Conservation (phyloP, 1,284 basidiomycete genomes). For the Moesziomyces aphidis region DNA sequence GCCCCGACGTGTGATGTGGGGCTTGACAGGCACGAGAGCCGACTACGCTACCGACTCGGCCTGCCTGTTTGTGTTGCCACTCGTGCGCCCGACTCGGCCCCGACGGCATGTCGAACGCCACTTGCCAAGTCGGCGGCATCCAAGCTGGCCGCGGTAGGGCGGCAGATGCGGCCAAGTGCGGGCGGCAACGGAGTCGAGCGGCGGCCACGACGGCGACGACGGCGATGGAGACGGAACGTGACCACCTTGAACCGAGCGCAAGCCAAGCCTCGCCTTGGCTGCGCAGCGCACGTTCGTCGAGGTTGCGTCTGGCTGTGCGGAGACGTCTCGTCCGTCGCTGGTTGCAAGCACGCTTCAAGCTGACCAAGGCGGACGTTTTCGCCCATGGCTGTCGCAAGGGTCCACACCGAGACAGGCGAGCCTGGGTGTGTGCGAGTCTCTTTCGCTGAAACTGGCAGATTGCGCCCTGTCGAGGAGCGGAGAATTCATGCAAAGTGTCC, state of each 20-base stretch:
- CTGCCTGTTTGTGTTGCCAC: background rate
- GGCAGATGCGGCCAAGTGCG: constrained; percentile 19
- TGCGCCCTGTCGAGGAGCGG: background rate
- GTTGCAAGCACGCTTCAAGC: too few relatives aligned
- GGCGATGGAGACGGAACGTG: background rate
- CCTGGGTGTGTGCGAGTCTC: background rate
- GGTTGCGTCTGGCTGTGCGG: background rate
- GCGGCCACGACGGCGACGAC: background rate
- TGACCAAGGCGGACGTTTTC: too few relatives aligned
- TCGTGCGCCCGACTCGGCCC: background rate
- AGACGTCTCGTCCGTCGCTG: background rate
- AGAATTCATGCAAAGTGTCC: background rate
- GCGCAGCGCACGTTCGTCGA: background rate
- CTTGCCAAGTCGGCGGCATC: constrained; percentile 17
- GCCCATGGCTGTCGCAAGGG: too few relatives aligned
- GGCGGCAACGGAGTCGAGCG: constrained; percentile 2
- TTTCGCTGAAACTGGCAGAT: too few relatives aligned
- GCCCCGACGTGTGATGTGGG: background rate
- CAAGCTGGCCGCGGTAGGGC: constrained; percentile 19
- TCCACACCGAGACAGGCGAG: background rate
- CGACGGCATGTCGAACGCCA: constrained; percentile 12
- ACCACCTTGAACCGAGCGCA: background rate
- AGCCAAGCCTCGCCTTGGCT: background rate
- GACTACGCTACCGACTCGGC: background rate
- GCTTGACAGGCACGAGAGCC: too few relatives aligned